Percentiles rank a stretch among this genome's conserved stretches.
phyloP scores from a whole-genome alignment of 2,329 filamentous ascomycete genomes.

The Cadophora luteo-olivacea region DNA sequence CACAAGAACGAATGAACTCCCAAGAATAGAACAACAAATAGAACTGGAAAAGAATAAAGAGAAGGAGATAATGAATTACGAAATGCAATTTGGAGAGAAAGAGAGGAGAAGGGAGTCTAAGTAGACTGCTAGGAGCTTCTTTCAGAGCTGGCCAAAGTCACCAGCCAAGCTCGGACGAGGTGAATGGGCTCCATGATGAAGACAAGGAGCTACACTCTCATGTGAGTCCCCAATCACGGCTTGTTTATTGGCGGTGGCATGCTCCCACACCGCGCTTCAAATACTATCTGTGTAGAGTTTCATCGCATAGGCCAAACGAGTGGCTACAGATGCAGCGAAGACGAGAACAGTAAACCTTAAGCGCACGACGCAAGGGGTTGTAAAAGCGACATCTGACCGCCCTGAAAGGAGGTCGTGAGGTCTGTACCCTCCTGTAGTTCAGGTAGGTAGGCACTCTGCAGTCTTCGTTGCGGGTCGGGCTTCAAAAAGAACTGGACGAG shows the following conservation, averaged over 20 bases:
- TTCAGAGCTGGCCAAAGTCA: conserved; percentile 14
- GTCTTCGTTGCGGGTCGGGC: neutral
- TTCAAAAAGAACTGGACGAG: too few relatives aligned
- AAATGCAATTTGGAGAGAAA: neutral
- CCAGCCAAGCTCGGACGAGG: neutral
- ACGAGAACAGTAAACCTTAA: neutral
- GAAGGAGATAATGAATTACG: neutral
- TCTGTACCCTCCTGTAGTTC: too few relatives aligned
- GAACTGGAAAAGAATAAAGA: neutral
- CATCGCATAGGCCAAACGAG: conserved; percentile 8
- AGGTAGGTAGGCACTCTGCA: neutral
- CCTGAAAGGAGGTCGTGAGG: neutral
- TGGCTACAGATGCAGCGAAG: conserved; percentile 16
- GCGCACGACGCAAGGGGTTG: neutral
- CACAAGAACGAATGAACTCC: neutral
- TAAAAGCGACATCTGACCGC: neutral
- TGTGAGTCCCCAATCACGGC: neutral
- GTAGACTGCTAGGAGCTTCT: neutral
- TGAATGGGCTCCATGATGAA: neutral
- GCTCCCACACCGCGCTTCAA: neutral
- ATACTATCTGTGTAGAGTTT: conserved; percentile 6
- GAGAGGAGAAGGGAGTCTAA: neutral
- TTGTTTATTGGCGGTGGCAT: neutral
- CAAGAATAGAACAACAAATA: neutral
- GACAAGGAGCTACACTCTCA: neutral